Evolutionary conservation across 352 stramenopile genomes (phyloP), one percentile per base, ranked within the genome.

Genomic region (Pythium brassicae): DNA sequence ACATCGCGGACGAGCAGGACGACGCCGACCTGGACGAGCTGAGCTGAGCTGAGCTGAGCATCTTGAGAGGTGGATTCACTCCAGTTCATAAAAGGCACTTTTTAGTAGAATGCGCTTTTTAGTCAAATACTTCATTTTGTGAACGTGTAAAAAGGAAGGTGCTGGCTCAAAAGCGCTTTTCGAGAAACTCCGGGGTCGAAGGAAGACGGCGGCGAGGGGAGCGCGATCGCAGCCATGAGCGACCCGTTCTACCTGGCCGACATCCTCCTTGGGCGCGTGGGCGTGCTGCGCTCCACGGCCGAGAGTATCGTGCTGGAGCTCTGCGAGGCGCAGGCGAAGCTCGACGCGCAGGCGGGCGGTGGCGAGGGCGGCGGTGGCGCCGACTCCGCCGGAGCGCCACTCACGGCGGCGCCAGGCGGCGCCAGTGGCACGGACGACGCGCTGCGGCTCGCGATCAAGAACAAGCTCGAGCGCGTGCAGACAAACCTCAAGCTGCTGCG

Each of bases 301-400:
- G 84, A 94, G 67, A 91, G 82, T 59, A 91, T 94, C 60, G 83
- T 94, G 40, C 65, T 92, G 20, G 84, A 94, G 63, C 73, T 94
- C 11, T 86, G 80, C 54, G 77, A 88, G 59, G 80, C 80, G 39
- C 76, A 85, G 52, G 47, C 61, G 47, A 91, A 90, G 65, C 58
- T 89, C 15, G 80, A 90, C 37, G 59, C 57, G 15, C 55, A 71
- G 40, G 43, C 55, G 32, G 62, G 55, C 20, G 55, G 53, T 1
- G 39, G 53, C 2, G 39, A 54, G 11, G 59, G 12, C 11, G 43
- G 48, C 19, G n/a, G 46, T 7, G 44, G 2, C 9, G 29, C 22
- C 17, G 64, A 54, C 1, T n/a, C n/a, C n/a, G 29, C 63, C 40
- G 35, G 32, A 37, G 32, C 51, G 3, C 66, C 50, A 14, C n/a